Conservation (phyloP, 2,329 filamentous ascomycete genomes). For the Aureobasidium sp. region DNA sequence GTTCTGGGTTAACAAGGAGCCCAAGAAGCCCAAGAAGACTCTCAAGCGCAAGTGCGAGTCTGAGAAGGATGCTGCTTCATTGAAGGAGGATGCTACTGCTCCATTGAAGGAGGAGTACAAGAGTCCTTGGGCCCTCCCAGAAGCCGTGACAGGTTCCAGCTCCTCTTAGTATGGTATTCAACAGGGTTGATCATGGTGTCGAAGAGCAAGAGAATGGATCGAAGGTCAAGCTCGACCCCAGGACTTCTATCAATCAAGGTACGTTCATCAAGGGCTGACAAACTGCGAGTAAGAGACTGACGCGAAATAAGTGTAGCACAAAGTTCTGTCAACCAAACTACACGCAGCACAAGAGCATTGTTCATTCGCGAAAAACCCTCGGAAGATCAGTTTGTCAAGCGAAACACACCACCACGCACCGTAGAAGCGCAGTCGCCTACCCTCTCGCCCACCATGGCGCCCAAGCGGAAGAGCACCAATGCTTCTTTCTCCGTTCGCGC, state of each 20-base stretch:
- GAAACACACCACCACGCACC: not conserved
- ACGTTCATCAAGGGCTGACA: too few relatives aligned
- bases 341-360: too few relatives aligned
- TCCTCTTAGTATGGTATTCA: not conserved
- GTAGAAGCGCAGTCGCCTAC: not conserved
- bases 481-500: not conserved
- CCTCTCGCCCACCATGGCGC: not conserved
- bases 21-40: not conserved
- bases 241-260: too few relatives aligned
- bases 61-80: not conserved
- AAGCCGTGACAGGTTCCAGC: constrained; percentile 2
- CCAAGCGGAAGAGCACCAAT: not conserved
- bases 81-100: too few relatives aligned
- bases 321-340: too few relatives aligned
- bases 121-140: not conserved
- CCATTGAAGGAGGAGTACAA: not conserved
- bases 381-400: constrained; percentile 1
- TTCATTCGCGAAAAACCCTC: constrained; percentile 1
- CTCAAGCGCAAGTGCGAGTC: not conserved
- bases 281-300: too few relatives aligned
- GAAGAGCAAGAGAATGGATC: not conserved
- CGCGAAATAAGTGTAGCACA: too few relatives aligned
- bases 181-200: not conserved
- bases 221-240: too few relatives aligned
- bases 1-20: not conserved